These are phyloP conservation scores for Colletotrichum sp. DNA, from an alignment of 2,329 filamentous ascomycete genomes.

Conservation along the genomic window DNA sequence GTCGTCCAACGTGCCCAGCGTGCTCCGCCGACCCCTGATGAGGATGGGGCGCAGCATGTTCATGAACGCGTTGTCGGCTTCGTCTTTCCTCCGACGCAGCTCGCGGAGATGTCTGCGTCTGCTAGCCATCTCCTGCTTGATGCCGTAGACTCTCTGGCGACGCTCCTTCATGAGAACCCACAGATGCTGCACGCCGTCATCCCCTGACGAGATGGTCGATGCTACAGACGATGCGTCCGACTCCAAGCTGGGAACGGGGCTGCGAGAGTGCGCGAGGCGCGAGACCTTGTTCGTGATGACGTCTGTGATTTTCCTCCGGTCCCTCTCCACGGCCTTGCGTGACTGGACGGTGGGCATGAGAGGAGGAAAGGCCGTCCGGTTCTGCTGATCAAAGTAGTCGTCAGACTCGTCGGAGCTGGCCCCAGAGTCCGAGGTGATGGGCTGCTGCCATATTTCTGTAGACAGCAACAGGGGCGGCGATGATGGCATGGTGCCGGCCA, in stretches of 20 bases:
- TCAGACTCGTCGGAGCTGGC: background rate
- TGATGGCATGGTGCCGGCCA: background rate
- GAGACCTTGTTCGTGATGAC: conserved; percentile 39
- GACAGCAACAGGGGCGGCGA: background rate
- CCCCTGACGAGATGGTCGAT: background rate
- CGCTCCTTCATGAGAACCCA: conserved; percentile 41
- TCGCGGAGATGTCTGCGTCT: conserved; percentile 34
- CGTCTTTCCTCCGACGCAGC: conserved; percentile 35
- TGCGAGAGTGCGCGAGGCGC: conserved; percentile 31
- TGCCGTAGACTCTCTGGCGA: conserved; percentile 30
- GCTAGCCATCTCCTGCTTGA: conserved; percentile 35
- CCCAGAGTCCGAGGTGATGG: background rate
- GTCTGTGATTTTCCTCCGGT: conserved; percentile 25
- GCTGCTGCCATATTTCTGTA: background rate
- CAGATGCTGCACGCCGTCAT: conserved; percentile 36
- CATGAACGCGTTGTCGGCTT: conserved; percentile 46
- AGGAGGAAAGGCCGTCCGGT: conserved; percentile 9
- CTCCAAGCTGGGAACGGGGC: conserved; percentile 15
- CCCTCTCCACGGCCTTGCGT: background rate
- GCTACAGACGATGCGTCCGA: conserved; percentile 7
- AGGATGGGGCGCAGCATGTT: conserved; percentile 40
- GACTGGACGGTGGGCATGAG: conserved; percentile 14
- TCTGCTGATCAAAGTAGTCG: conserved; percentile 8
- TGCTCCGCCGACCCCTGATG: conserved; percentile 27
- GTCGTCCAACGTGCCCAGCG: conserved; percentile 23